Evolutionary conservation across 306 rosid genomes (phyloP), one percentile per base, ranked within the genome.

Genomic region (Prunus mongolica): DNA sequence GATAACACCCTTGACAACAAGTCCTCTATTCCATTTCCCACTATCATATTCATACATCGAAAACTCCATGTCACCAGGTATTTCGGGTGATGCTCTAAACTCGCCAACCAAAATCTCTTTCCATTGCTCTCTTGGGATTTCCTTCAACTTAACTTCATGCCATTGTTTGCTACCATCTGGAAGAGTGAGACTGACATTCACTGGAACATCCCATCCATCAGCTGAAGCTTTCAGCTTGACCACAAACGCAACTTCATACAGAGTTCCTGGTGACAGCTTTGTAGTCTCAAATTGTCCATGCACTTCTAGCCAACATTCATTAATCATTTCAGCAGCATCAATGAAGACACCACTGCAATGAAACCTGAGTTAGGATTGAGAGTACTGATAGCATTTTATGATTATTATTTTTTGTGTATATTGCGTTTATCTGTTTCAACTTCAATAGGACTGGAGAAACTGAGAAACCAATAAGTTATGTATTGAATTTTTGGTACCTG

Each of bases 301-400:
- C 58, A 89, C 82, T 81, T 90, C 91, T 9, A 94, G 83, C 97
- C 97, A 90, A 24, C 98, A 92, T 22, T 89, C 97, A 3, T 14
- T 57, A 49, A 69, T 5, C 74, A 94, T 85, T 64, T 87, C 88
- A 32, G 93, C 93, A 6, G 70, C 83, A 63, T 89, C 96, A n/a
- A 70, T 74, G 65, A 19, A 7, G 11, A 76, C 70, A 49, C 80
- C 88, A 73, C 98, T 91, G 88, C 86, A 72, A 49, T 51, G 46
- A 13, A n/a, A 45, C 13, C 70, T 8, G 56, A 57, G 64, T 46
- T 68, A 44, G 34, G 32, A 63, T 22, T 30, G 41, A 34, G 71
- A 74, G 24, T 58, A 10, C 34, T 58, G 12, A 58, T 58, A 12
- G 32, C 32, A 58, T 30, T 58, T 22, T 11, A 20, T 9, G 4